Base-by-base conservation (phyloP, 164 flowering plant species). In the Kingdonia uniflora region DNA sequence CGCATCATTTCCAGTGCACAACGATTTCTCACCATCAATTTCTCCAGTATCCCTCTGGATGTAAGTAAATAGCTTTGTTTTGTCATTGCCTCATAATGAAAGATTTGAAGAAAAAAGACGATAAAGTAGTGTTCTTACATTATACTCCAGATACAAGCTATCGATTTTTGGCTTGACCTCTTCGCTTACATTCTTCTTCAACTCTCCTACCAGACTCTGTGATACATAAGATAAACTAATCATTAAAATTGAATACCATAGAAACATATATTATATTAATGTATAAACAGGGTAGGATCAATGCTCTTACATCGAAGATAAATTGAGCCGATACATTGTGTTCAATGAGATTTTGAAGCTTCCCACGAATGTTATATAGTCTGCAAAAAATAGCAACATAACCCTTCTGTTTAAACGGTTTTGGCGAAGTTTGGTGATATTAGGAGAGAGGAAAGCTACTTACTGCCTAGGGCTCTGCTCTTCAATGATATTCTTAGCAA, bases 401-500 rank as follows among this genome's bases (percentile, higher is more conserved):
- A n/a, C n/a, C n/a, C n/a, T n/a, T n/a, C n/a, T 33, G 25, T 43
- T 20, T 6, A 39, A n/a, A n/a, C n/a, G n/a, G n/a, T n/a, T n/a
- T 21, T 35, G 24, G 15, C 19, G 29, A 47, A 19, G 1, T 12
- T 20, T 47, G 14, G 23, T 22, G 14, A 20, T 21, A 22, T 14
- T 39, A 22, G 29, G 45, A 22, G 13, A 17, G 14, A 8, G 19
- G 19, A 7, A 16, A 15, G 23, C 15, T 22, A 59, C 78, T 73
- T 66, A 84, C 85, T 81, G 81, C 59, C 64, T 80, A 5, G 82
- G 85, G 66, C 84, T 80, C 68, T 79, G 87, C 60, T 84, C 85
- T 45, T 81, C 65, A 19, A 79, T 52, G 15, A 81, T 73, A 23
- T 74, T 69, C 65, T 67, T 74, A n/a, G 85, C 87, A 50, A 81